These are phyloP conservation scores for Paecilomyces formosus DNA, from an alignment of 2,329 filamentous ascomycete species.

Conservation along the genomic window DNA sequence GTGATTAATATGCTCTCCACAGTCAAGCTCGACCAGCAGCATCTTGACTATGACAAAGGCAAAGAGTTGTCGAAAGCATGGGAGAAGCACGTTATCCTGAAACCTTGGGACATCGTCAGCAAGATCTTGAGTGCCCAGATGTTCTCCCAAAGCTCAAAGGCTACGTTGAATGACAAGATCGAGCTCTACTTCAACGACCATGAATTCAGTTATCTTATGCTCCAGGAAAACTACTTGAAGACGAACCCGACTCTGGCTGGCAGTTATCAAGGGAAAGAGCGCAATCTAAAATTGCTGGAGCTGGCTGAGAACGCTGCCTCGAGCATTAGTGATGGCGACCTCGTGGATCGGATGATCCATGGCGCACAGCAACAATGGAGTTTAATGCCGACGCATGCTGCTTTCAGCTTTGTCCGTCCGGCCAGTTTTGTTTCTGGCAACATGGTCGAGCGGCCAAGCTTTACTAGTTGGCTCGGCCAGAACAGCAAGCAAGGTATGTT, in stretches of 20 bases:
- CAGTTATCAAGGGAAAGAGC: constrained; percentile 58
- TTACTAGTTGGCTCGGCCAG: constrained; percentile 90
- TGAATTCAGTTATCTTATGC: constrained; percentile 94
- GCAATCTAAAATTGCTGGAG: constrained; percentile 75
- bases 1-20: constrained; percentile 98
- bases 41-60: constrained; percentile 75
- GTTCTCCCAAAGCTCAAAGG: constrained; percentile 74
- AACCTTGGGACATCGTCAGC: constrained; percentile 95
- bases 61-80: constrained; percentile 95
- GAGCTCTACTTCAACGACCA: constrained; percentile 99
- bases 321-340: constrained; percentile 93
- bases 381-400: constrained; percentile 90
- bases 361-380: constrained; percentile 98
- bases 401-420: constrained; percentile 90
- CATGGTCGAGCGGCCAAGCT: constrained; percentile 62
- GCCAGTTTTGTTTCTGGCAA: constrained; percentile 80
- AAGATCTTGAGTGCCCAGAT: constrained; percentile 86
- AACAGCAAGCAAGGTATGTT: constrained; percentile 74
- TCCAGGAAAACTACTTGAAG: constrained; percentile 93
- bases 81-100: constrained; percentile 95
- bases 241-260: constrained; percentile 65
- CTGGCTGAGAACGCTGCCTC: constrained; percentile 80
- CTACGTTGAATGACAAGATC: constrained; percentile 93
- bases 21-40: constrained; percentile 75
- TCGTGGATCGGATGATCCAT: constrained; percentile 97